A percentile compares a stretch with the other conserved stretches of the same genome.
Evolutionary conservation across 192 early-diverging fungal genomes (phyloP).

Genomic region (Podila clonocystis): DNA sequence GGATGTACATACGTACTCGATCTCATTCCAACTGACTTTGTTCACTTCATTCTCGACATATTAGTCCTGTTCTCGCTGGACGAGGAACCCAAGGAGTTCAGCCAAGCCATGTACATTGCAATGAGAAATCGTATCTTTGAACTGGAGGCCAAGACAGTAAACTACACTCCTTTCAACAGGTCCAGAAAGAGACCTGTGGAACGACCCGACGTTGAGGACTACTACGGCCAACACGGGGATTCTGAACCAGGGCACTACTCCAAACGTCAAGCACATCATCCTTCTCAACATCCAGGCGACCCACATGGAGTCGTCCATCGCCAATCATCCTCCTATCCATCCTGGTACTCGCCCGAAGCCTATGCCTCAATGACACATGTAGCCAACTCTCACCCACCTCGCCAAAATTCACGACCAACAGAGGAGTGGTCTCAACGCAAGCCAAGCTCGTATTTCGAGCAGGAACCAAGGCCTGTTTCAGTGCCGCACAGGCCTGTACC

Average conservation of each 20-base stretch:
- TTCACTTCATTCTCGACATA: background rate
- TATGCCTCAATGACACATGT: constrained; percentile 14
- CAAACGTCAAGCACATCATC: constrained; percentile 13
- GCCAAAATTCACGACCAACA: too few relatives aligned
- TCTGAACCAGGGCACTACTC: background rate
- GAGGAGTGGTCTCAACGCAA: too few relatives aligned
- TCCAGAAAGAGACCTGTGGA: constrained; percentile 27
- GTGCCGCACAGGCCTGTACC: too few relatives aligned
- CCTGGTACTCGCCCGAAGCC: constrained; percentile 39
- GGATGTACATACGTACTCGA: background rate
- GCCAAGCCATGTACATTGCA: constrained; percentile 35
- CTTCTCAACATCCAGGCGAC: background rate
- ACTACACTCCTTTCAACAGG: constrained; percentile 30
- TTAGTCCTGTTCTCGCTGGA: constrained; percentile 42
- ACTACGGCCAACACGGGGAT: constrained; percentile 2
- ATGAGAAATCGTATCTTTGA: constrained; percentile 47
- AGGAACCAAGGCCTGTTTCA: too few relatives aligned
- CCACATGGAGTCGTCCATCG: background rate
- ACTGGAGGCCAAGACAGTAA: constrained; percentile 31
- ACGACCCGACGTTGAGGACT: constrained; percentile 12
- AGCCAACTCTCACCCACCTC: background rate
- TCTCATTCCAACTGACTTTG: background rate
- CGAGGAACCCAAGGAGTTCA: constrained; percentile 39
- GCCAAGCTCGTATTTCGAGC: too few relatives aligned
- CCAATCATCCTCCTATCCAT: constrained; percentile 26